Conservation (phyloP, 2,329 filamentous ascomycete species). For the Alternaria solani region DNA sequence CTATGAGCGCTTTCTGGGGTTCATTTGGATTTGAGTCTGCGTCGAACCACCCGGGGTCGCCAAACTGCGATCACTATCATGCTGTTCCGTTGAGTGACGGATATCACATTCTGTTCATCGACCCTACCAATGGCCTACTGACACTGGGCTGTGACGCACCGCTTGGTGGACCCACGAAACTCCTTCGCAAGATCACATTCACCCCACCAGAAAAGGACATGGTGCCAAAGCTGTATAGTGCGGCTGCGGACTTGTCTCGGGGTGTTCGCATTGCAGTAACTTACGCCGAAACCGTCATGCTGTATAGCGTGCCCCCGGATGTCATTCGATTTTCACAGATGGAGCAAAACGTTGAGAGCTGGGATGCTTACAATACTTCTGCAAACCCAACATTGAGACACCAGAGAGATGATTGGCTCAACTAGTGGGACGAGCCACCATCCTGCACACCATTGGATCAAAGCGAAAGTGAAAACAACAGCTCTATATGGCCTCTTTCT, state of each 20-base stretch:
- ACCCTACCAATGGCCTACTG: conserved; percentile 64
- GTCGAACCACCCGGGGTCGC: conserved; percentile 10
- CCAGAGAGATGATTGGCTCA: conserved; percentile 40
- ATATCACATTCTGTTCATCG: conserved; percentile 70
- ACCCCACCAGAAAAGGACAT: conserved; percentile 45
- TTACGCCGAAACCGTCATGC: conserved; percentile 62
- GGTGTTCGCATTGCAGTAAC: conserved; percentile 67
- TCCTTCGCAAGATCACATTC: conserved; percentile 68
- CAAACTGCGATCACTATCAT: conserved; percentile 65
- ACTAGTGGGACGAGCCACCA: conserved; percentile 38
- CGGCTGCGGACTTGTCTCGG: conserved; percentile 64
- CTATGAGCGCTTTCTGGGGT: conserved; percentile 30
- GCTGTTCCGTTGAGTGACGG: conserved; percentile 72
- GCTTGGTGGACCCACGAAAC: conserved; percentile 62
- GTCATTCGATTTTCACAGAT: conserved; percentile 42
- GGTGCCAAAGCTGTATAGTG: conserved; percentile 64
- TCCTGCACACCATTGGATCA: not conserved
- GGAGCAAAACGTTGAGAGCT: conserved; percentile 35
- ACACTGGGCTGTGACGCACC: conserved; percentile 70
- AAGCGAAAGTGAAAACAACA: conserved; percentile 10
- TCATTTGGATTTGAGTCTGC: conserved; percentile 33
- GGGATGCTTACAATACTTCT: conserved; percentile 25
- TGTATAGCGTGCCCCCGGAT: conserved; percentile 69
- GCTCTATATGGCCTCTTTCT: conserved; percentile 57
- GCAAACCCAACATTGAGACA: conserved; percentile 19